These are phyloP conservation scores for Neofusicoccum kwambonambiense DNA, from an alignment of 2,329 filamentous ascomycete species.

Conservation along the genomic window DNA sequence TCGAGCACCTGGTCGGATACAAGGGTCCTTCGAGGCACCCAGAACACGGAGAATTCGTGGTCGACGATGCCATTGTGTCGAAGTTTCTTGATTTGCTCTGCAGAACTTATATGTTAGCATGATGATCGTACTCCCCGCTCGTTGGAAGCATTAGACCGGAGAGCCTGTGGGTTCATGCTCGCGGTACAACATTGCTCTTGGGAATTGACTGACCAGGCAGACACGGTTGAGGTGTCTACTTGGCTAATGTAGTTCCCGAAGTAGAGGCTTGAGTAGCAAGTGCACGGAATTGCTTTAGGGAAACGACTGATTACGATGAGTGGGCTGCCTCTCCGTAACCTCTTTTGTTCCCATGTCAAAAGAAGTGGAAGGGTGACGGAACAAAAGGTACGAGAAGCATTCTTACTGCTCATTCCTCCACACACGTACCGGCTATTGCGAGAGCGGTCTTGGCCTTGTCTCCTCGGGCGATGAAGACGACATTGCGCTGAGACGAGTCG, in stretches of 20 bases:
- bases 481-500: constrained; percentile 90
- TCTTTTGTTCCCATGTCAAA: constrained; percentile 58
- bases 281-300: constrained; percentile 48
- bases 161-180: constrained; percentile 10
- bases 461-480: constrained; percentile 88
- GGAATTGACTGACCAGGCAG: constrained; percentile 9
- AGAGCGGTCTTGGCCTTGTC: constrained; percentile 84
- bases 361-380: not conserved
- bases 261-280: constrained; percentile 6
- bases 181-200: not conserved
- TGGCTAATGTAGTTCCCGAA: constrained; percentile 8
- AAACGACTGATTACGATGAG: constrained; percentile 59
- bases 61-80: constrained; percentile 84
- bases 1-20: constrained; percentile 90
- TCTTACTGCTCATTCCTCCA: constrained; percentile 10
- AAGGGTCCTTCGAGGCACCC: constrained; percentile 88
- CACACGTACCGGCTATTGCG: constrained; percentile 74
- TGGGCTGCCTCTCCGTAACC: constrained; percentile 54
- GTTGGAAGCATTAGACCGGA: not conserved
- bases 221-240: not conserved
- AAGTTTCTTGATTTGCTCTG: constrained; percentile 88
- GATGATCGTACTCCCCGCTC: constrained; percentile 18
- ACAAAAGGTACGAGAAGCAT: not conserved
- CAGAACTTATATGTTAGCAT: constrained; percentile 51
- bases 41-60: constrained; percentile 96